Evolutionary conservation across 192 early-diverging fungal genomes (phyloP), one percentile per base, ranked within the genome.

Genomic region (Backusella circina): DNA sequence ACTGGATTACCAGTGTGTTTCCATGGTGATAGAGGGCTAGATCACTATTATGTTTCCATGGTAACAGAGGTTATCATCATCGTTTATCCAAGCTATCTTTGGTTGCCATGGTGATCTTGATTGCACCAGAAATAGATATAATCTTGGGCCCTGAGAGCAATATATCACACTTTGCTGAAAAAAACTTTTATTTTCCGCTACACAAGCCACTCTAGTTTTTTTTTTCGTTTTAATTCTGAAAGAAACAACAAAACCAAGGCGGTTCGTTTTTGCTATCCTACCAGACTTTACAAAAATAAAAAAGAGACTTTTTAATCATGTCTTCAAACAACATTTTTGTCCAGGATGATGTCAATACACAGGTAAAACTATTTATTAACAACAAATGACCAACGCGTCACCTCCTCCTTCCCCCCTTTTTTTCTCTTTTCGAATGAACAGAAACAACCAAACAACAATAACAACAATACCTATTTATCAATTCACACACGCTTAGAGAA

Each of bases 321-420:
- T 67, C 65, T 67, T 67, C 65, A 35, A 67, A 67, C 33, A 67
- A 67, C n/a, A 67, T 67, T 35, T 67, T 67, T 67, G 33, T 67
- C 65, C 65, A 67, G 65, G 33, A 35, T 67, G 65, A 67, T 67
- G 33, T 67, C 28, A 33, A 31, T 30, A 67, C 65, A 33, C 65
- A 67, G 65, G 65, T 67, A 33, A n/a, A n/a, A 67, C 16, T 33
- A 28, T 67, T 33, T 35, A 13, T 61, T 61, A 61, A 10, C n/a
- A 61, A 61, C 12, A 26, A 26, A 26, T 41, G 54, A 5, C n/a
- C 54, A 47, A 61, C 54, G 54, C 54, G 54, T 61, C 54, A 61
- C 54, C 44, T 35, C 33, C 33, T 35, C n/a, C n/a, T n/a, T n/a
- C 44, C 18, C 44, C 44, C 50, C n/a, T 51, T 61, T 61, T 61